These are phyloP conservation scores for Aureobasidium leucospermi DNA, from an alignment of 2,329 filamentous ascomycete genomes.

Conservation along the genomic window DNA sequence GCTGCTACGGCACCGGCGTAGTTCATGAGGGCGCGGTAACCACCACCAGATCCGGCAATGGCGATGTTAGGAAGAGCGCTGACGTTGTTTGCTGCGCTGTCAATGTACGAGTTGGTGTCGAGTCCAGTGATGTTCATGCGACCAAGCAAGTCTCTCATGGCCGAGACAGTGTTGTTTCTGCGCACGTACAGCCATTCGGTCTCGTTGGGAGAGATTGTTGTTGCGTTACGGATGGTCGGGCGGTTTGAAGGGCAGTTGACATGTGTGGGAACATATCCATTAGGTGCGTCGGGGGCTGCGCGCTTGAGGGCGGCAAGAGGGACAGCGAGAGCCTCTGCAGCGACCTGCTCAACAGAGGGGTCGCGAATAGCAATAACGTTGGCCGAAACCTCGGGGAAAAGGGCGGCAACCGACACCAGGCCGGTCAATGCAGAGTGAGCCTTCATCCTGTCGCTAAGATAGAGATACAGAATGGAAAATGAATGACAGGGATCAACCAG, in stretches of 20 bases:
- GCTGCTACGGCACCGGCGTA: conserved; percentile 73
- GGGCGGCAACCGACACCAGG: conserved; percentile 7
- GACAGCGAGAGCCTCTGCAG: conserved; percentile 13
- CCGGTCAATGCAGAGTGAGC: conserved; percentile 7
- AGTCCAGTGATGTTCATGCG: conserved; percentile 70
- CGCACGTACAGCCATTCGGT: conserved; percentile 64
- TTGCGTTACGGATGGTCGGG: conserved; percentile 61
- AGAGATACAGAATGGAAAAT: background rate
- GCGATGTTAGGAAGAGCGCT: conserved; percentile 60
- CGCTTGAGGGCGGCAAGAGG: conserved; percentile 16
- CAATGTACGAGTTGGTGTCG: conserved; percentile 67
- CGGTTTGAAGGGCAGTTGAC: conserved; percentile 63
- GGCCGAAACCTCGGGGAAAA: background rate
- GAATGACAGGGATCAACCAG: background rate
- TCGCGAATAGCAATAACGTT: conserved; percentile 10
- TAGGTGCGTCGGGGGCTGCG: conserved; percentile 47
- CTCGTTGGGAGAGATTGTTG: conserved; percentile 60
- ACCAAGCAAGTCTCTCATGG: conserved; percentile 67
- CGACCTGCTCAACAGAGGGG: conserved; percentile 9
- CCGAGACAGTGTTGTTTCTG: conserved; percentile 62
- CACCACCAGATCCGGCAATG: conserved; percentile 74
- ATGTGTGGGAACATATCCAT: conserved; percentile 63
- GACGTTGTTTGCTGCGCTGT: conserved; percentile 48
- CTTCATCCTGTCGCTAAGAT: conserved; percentile 5
- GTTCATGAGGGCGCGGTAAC: conserved; percentile 79